Evolutionary conservation across 2,329 filamentous ascomycete genomes (phyloP).

Genomic region (Penicillium vulpinum): DNA sequence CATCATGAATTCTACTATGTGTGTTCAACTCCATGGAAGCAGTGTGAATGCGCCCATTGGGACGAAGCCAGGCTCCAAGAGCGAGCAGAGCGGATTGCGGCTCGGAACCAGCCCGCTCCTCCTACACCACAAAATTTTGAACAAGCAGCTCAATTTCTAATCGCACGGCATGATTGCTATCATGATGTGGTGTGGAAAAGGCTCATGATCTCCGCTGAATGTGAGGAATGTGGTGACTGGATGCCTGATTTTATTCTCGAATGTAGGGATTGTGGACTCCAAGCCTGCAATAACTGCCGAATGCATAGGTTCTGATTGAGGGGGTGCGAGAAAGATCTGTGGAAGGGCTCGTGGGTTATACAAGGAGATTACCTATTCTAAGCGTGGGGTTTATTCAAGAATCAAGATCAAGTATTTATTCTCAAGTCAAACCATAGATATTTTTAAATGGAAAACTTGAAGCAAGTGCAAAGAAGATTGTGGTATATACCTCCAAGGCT

Average conservation of each 20-base stretch:
- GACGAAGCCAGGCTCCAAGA: conserved; percentile 4
- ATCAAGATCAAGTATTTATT: neutral
- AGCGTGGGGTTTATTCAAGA: neutral
- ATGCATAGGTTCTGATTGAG: neutral
- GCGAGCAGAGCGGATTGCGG: neutral
- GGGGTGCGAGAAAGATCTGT: neutral
- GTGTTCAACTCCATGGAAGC: conserved; percentile 31
- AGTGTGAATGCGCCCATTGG: conserved; percentile 29
- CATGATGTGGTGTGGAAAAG: neutral
- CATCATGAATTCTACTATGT: conserved; percentile 34
- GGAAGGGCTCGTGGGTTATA: neutral
- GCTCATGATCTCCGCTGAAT: neutral
- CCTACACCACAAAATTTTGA: neutral
- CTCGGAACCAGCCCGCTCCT: neutral
- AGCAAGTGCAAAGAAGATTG: neutral
- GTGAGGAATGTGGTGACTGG: neutral
- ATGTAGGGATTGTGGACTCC: neutral
- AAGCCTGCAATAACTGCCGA: neutral
- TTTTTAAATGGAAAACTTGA: neutral
- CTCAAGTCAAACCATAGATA: neutral
- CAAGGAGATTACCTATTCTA: neutral
- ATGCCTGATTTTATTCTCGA: neutral
- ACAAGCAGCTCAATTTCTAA: neutral
- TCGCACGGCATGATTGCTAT: neutral
- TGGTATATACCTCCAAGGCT: too few relatives aligned